Conservation (phyloP, 305 asterid genomes). For the Rubia occidens region DNA sequence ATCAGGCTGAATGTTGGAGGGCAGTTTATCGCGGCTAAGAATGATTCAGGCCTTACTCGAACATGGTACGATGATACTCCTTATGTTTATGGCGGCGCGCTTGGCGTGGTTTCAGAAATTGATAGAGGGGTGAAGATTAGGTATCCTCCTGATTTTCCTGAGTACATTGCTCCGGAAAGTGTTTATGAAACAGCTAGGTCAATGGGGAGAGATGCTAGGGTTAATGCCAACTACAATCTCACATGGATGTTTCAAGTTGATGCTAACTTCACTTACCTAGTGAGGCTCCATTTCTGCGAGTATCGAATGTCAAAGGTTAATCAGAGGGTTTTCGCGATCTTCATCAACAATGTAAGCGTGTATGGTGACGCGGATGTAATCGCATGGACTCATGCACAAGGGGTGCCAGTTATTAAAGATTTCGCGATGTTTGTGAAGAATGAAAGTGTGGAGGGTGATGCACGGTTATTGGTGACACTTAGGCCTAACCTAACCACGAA, state of each 20-base stretch:
- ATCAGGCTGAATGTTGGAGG: constrained; percentile 62
- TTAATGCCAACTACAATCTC: constrained; percentile 50
- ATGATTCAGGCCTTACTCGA: constrained; percentile 36
- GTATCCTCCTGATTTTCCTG: constrained; percentile 29
- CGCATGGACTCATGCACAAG: constrained; percentile 37
- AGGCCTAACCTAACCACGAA: constrained; percentile 35
- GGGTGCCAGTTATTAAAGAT: constrained; percentile 42
- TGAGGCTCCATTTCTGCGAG: constrained; percentile 73
- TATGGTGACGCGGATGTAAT: constrained; percentile 40
- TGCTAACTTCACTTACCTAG: constrained; percentile 45
- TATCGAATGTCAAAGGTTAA: constrained; percentile 36
- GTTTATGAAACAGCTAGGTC: constrained; percentile 48
- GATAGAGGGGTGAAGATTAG: constrained; percentile 22
- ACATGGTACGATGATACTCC: constrained; percentile 61
- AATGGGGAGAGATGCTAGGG: constrained; percentile 48
- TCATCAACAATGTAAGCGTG: constrained; percentile 46
- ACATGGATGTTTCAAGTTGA: constrained; percentile 64
- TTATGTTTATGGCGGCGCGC: constrained; percentile 47
- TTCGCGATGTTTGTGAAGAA: constrained; percentile 32
- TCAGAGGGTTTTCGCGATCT: constrained; percentile 54
- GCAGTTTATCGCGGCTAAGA: constrained; percentile 29
- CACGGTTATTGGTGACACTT: constrained; percentile 43
- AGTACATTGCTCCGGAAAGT: constrained; percentile 38
- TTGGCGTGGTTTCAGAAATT: constrained; percentile 37
- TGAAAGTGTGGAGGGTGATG: constrained; percentile 12